A percentile compares a stretch with the other conserved stretches of the same genome.
Conservation (phyloP, 2,329 filamentous ascomycete species). For the Cyphellophora europaea region DNA sequence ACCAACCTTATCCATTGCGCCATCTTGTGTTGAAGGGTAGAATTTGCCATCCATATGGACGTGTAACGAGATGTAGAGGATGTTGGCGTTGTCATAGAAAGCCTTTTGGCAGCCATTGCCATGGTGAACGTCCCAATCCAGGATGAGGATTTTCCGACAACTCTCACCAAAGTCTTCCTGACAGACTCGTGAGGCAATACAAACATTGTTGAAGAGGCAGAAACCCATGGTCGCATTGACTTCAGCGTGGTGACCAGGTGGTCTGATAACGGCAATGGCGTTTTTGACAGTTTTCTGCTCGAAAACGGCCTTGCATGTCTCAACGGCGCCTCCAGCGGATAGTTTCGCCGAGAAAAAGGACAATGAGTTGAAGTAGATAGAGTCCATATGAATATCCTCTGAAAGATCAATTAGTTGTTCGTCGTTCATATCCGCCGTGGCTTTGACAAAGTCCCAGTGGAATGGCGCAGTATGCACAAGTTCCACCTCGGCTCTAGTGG, state of each 20-base stretch:
- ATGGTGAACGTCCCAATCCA: conserved; percentile 80
- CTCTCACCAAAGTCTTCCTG: conserved; percentile 68
- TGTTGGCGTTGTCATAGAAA: conserved; percentile 88
- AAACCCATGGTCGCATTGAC: conserved; percentile 81
- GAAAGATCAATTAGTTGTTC: conserved; percentile 57
- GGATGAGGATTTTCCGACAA: conserved; percentile 81
- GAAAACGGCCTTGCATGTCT: conserved; percentile 88
- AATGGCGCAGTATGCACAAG: conserved; percentile 61
- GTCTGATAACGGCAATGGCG: conserved; percentile 87
- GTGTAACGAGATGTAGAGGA: conserved; percentile 91
- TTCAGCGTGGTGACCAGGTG: conserved; percentile 92
- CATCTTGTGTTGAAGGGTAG: conserved; percentile 61
- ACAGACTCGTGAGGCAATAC: conserved; percentile 80
- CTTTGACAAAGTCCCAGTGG: conserved; percentile 74
- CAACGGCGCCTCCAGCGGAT: conserved; percentile 86
- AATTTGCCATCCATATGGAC: conserved; percentile 77
- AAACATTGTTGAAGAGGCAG: conserved; percentile 96
- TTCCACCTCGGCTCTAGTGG: conserved; percentile 70
- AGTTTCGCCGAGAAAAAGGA: conserved; percentile 74
- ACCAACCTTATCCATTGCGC: conserved; percentile 52
- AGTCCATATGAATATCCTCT: conserved; percentile 57
- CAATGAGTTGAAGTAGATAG: conserved; percentile 72
- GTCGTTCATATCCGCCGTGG: conserved; percentile 40
- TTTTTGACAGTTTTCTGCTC: conserved; percentile 71
- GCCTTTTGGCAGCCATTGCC: conserved; percentile 91